phyloP scores from a whole-genome alignment of 23 red algal species.

The Gracilaria gracilis region DNA sequence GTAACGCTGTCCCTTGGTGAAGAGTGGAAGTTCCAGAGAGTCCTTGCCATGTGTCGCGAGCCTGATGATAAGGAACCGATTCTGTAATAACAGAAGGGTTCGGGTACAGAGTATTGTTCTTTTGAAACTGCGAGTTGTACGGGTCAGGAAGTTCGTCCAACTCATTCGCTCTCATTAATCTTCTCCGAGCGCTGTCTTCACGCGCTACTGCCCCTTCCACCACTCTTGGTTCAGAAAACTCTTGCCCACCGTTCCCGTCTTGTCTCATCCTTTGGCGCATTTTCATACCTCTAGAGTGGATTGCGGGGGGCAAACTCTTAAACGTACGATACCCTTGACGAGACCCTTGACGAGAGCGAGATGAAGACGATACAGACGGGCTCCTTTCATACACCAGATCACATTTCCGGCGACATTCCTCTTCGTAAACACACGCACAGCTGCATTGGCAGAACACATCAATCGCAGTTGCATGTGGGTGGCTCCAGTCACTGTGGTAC shows the following conservation, averaged over 20 bases:
- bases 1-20: neutral
- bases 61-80: neutral
- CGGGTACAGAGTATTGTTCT: neutral
- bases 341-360: conserved; percentile 41
- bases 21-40: neutral
- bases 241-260: conserved; percentile 1
- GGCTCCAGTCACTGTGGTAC: conserved; percentile 70
- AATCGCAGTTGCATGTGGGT: conserved; percentile 70
- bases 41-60: neutral
- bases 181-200: neutral
- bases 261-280: neutral
- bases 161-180: conserved; percentile 11
- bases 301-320: conserved; percentile 43
- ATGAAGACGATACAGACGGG: conserved; percentile 60
- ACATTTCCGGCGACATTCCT: conserved; percentile 63
- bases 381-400: conserved; percentile 60
- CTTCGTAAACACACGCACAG: conserved; percentile 74
- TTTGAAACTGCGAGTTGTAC: neutral
- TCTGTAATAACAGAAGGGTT: neutral
- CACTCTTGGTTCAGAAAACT: neutral
- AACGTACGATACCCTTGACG: conserved; percentile 46
- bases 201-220: neutral
- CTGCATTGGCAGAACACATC: conserved; percentile 76
- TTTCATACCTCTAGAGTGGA: conserved; percentile 19
- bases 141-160: conserved; percentile 40